phyloP scores from a whole-genome alignment of 768 basidiomycete genomes.

The Termitomyces heimii region DNA sequence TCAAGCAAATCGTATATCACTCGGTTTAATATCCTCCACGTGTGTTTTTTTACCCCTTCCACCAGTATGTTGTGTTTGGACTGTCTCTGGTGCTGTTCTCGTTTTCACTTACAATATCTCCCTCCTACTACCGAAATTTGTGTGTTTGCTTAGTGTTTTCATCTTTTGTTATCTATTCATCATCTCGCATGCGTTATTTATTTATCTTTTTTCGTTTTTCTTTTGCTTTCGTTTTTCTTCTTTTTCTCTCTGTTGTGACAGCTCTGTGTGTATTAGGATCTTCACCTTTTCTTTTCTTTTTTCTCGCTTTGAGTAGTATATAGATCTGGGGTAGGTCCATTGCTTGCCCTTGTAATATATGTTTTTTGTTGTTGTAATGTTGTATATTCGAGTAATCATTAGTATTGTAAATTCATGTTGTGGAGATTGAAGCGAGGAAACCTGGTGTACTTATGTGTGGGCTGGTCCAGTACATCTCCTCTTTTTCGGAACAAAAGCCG shows the following conservation, averaged over 20 bases:
- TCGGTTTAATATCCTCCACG: not conserved
- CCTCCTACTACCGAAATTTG: not conserved
- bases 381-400: not conserved
- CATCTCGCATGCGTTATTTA: not conserved
- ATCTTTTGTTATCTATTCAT: conserved; percentile 3
- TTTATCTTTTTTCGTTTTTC: not conserved
- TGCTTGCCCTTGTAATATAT: not conserved
- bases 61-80: not conserved
- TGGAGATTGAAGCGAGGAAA: too few species aligned
- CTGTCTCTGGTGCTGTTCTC: not conserved
- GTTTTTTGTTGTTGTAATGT: not conserved
- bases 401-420: too few species aligned
- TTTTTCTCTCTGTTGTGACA: not conserved
- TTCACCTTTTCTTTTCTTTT: not conserved
- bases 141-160: not conserved
- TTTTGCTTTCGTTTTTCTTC: not conserved
- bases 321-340: not conserved
- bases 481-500: not conserved
- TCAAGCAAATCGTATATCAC: not conserved
- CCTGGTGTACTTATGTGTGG: too few species aligned
- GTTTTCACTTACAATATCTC: not conserved
- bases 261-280: not conserved
- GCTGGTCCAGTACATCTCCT: not conserved
- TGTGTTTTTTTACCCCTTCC: not conserved
- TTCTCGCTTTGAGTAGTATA: not conserved